These are phyloP conservation scores for Sporothrix luriei DNA, from an alignment of 2,329 filamentous ascomycete species.

Conservation along the genomic window DNA sequence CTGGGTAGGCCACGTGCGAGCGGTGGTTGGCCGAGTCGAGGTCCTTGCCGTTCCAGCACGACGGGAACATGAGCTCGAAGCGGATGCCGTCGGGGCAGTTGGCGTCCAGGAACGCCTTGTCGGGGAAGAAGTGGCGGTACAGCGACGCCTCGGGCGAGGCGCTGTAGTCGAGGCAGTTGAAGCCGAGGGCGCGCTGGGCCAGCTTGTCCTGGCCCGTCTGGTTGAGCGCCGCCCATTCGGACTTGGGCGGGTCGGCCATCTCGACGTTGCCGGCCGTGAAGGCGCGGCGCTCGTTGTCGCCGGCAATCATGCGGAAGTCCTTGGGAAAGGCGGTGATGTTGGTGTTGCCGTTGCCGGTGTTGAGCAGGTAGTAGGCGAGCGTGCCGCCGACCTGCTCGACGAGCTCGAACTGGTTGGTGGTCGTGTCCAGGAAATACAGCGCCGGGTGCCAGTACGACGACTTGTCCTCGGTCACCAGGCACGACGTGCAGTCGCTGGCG, in stretches of 20 bases:
- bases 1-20: constrained; percentile 75
- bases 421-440: constrained; percentile 71
- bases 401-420: constrained; percentile 66
- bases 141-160: constrained; percentile 69
- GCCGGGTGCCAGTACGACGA: constrained; percentile 86
- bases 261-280: constrained; percentile 71
- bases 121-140: constrained; percentile 78
- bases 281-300: constrained; percentile 66
- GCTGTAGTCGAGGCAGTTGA: constrained; percentile 90
- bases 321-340: constrained; percentile 72
- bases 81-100: constrained; percentile 82
- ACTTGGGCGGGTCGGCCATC: constrained; percentile 66
- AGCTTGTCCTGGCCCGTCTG: constrained; percentile 69
- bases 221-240: constrained; percentile 65
- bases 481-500: constrained; percentile 73
- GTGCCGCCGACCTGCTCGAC: constrained; percentile 79
- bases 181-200: constrained; percentile 79
- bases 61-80: constrained; percentile 84
- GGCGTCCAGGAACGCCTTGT: constrained; percentile 75
- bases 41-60: constrained; percentile 80
- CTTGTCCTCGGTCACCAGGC: constrained; percentile 75
- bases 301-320: constrained; percentile 81
- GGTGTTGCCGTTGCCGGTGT: constrained; percentile 53
- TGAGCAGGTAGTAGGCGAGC: constrained; percentile 87
- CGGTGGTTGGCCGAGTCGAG: constrained; percentile 58